Evolutionary conservation across 495 filamentous ascomycete species (phyloP).

Genomic region (Xylaria flabelliformis): DNA sequence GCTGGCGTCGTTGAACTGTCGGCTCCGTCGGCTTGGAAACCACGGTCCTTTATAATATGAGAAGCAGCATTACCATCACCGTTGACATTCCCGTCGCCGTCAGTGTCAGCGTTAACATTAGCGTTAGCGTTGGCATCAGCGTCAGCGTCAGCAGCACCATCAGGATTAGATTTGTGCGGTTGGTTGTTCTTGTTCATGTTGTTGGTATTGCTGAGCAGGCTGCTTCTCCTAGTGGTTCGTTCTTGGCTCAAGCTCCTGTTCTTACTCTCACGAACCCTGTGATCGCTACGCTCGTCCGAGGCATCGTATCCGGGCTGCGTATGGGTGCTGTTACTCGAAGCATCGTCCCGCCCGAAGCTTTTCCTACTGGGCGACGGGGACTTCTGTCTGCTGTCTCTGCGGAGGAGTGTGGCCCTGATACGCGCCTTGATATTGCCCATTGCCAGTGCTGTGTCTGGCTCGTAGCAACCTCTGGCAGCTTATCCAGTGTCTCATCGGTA

Average conservation of each 20-base stretch:
- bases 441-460: neutral
- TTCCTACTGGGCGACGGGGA: constrained; percentile 44
- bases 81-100: no score
- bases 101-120: no score
- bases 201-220: neutral
- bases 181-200: neutral
- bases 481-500: neutral
- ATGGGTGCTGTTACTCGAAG: constrained; percentile 36
- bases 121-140: neutral
- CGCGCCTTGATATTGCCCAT: constrained; percentile 57
- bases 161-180: neutral
- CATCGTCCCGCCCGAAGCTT: constrained; percentile 32
- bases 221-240: neutral
- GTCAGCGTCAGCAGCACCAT: neutral
- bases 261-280: constrained; percentile 3
- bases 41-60: neutral
- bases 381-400: constrained; percentile 50
- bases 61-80: neutral
- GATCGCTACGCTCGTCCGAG: constrained; percentile 29
- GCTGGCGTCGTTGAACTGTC: constrained; percentile 19
- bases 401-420: constrained; percentile 55
- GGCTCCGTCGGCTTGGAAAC: constrained; percentile 3
- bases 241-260: constrained; percentile 18
- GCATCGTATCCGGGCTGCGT: constrained; percentile 37
- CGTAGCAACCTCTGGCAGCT: constrained; percentile 1